A percentile compares a stretch with the other conserved stretches of the same genome.
phyloP scores from a whole-genome alignment of 305 asterid genomes.

The Euphrasia arctica region DNA sequence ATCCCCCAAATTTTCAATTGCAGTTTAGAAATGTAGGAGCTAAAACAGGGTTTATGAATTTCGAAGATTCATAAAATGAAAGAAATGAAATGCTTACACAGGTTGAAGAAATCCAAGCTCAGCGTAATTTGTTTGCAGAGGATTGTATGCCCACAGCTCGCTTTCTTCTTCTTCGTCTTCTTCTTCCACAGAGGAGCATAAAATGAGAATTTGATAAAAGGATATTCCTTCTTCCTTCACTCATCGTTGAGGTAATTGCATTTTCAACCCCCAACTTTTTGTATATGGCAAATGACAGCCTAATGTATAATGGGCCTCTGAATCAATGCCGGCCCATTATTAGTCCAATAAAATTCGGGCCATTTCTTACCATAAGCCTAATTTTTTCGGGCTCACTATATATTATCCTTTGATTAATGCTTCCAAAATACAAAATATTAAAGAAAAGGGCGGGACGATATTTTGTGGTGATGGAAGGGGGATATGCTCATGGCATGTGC shows the following conservation, averaged over 20 bases:
- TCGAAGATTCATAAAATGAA: too few species aligned
- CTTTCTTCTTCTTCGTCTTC: not conserved
- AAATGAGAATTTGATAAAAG: constrained; percentile 14
- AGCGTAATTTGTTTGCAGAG: not conserved
- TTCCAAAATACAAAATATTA: too few species aligned
- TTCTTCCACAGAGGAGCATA: constrained; percentile 22
- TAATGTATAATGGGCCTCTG: not conserved
- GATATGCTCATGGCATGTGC: too few species aligned
- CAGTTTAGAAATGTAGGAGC: not conserved
- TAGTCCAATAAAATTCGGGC: too few species aligned
- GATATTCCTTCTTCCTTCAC: constrained; percentile 28
- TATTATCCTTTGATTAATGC: too few species aligned
- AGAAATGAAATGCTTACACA: not conserved
- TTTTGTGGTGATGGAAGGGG: too few species aligned
- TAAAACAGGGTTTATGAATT: not conserved
- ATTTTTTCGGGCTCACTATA: too few species aligned
- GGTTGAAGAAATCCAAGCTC: not conserved
- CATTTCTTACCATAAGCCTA: too few species aligned
- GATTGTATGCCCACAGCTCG: not conserved
- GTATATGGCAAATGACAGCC: not conserved
- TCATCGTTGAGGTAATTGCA: not conserved
- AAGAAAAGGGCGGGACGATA: too few species aligned
- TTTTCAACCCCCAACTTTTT: constrained; percentile 8
- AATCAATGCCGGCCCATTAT: too few species aligned
- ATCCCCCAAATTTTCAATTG: not conserved